These are phyloP conservation scores for Cordyceps fumosorosea DNA, from an alignment of 2,329 filamentous ascomycete species.

Conservation along the genomic window DNA sequence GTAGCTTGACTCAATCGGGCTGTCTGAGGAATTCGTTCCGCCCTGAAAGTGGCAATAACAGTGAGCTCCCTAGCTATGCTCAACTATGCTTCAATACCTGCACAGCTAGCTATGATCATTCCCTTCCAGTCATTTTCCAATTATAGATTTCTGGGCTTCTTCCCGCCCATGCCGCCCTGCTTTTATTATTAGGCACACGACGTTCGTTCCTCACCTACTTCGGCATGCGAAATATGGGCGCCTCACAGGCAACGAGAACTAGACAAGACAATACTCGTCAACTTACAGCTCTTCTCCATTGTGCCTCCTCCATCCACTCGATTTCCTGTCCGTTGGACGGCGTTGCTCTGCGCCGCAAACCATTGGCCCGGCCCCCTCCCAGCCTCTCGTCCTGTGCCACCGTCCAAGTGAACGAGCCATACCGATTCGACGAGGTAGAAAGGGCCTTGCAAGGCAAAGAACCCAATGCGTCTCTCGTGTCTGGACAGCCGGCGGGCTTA, in stretches of 20 bases:
- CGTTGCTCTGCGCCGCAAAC: too few species aligned
- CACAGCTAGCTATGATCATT: background rate
- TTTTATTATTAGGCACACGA: too few species aligned
- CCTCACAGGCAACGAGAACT: background rate
- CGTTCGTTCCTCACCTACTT: background rate
- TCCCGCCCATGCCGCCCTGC: background rate
- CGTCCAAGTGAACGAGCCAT: too few species aligned
- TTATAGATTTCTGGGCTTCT: background rate
- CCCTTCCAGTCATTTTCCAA: background rate
- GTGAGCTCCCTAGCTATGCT: too few species aligned
- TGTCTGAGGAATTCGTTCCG: background rate
- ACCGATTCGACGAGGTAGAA: background rate
- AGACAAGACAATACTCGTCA: background rate
- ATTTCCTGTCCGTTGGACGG: too few species aligned
- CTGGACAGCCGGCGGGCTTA: background rate
- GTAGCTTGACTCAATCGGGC: background rate
- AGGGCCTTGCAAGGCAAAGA: background rate
- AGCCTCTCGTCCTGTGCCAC: too few species aligned
- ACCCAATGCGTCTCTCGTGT: background rate
- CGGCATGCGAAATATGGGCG: constrained; percentile 7
- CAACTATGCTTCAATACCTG: too few species aligned
- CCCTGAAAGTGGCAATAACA: background rate
- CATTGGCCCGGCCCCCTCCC: too few species aligned
- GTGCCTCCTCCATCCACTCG: too few species aligned
- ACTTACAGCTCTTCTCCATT: background rate